Percentiles rank a stretch among this genome's conserved stretches.
These are phyloP conservation scores for Tympanopsis confertula DNA, from an alignment of 2,329 filamentous ascomycete species.

Conservation along the genomic window DNA sequence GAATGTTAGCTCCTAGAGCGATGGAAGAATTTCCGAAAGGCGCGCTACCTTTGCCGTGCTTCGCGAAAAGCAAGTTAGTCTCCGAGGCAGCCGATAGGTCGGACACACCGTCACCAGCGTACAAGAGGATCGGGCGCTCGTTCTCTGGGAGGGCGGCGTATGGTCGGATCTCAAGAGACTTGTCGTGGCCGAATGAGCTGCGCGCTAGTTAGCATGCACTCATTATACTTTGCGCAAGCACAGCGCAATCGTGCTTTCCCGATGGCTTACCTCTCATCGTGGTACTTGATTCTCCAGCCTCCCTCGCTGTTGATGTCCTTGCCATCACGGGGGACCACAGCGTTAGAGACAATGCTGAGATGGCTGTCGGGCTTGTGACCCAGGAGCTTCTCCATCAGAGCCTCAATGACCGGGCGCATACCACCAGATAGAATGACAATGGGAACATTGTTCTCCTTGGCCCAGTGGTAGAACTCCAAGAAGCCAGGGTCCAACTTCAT, in stretches of 20 bases:
- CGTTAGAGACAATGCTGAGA: conserved; percentile 51
- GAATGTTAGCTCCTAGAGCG: neutral
- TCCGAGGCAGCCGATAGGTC: conserved; percentile 53
- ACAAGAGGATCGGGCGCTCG: conserved; percentile 48
- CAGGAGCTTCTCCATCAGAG: conserved; percentile 46
- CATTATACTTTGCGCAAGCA: conserved; percentile 2
- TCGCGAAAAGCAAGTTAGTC: conserved; percentile 56
- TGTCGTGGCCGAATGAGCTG: conserved; percentile 56
- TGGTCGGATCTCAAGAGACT: conserved; percentile 49
- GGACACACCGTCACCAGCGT: conserved; percentile 55
- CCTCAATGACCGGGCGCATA: conserved; percentile 55
- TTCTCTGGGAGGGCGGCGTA: conserved; percentile 43
- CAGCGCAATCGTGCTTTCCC: too few species aligned
- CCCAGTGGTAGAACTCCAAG: conserved; percentile 53
- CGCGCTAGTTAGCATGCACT: too few species aligned
- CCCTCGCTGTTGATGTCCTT: conserved; percentile 46
- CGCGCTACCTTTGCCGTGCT: conserved; percentile 44
- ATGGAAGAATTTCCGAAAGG: neutral
- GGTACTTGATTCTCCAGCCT: conserved; percentile 54
- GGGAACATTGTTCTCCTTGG: conserved; percentile 49
- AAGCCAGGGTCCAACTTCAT: conserved; percentile 58
- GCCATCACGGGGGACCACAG: conserved; percentile 33
- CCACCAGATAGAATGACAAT: conserved; percentile 55
- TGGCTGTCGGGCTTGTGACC: conserved; percentile 41
- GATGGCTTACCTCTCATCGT: conserved; percentile 39